phyloP scores from a whole-genome alignment of 345 rosid species.

The Arabidopsis suecica region DNA sequence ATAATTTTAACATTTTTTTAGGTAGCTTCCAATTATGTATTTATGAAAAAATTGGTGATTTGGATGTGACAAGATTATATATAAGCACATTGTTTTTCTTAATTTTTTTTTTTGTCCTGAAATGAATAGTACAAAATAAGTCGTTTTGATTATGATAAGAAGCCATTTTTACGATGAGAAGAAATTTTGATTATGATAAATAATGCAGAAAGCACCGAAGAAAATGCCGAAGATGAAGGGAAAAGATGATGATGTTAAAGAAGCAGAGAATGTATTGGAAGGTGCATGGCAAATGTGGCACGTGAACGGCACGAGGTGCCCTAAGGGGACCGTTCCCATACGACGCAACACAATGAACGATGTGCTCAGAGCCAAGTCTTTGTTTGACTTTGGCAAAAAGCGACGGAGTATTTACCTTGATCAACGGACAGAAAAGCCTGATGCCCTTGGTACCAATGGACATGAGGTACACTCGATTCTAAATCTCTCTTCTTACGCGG shows the following conservation, averaged over 20 bases:
- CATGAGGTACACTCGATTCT: constrained; percentile 63
- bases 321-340: constrained; percentile 86
- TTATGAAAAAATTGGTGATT: neutral
- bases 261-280: constrained; percentile 33
- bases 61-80: neutral
- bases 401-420: constrained; percentile 30
- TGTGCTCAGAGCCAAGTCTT: constrained; percentile 88
- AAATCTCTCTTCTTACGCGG: neutral
- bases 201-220: constrained; percentile 63
- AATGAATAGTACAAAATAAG: neutral
- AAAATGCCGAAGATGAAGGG: constrained; percentile 58
- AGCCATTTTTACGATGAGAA: neutral
- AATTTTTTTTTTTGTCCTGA: neutral
- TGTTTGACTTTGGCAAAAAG: constrained; percentile 85
- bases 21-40: neutral
- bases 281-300: constrained; percentile 93
- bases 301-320: constrained; percentile 80
- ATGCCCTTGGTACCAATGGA: constrained; percentile 74
- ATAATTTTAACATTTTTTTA: neutral
- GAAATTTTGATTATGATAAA: neutral
- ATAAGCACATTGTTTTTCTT: neutral
- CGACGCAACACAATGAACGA: constrained; percentile 80
- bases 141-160: neutral
- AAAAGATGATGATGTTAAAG: constrained; percentile 38
- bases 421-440: constrained; percentile 68